Base-by-base conservation (phyloP, 768 basidiomycete genomes). In the Podaxis carcinomalis region DNA sequence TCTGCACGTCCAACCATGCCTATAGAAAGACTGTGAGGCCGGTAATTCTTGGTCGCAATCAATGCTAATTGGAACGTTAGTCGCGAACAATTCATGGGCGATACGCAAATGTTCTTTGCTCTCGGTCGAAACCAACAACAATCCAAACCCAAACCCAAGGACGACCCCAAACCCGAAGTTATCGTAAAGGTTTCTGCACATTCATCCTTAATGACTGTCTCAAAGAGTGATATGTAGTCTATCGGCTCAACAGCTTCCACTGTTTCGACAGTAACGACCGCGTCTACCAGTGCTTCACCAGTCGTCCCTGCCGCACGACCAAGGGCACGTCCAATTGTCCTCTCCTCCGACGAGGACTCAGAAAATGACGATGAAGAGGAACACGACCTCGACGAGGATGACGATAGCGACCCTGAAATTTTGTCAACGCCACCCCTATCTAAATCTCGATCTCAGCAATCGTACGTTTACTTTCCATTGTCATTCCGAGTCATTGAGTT, bases 261-360 rank as follows among this genome's bases (percentile, higher is more conserved):
- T 51, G 27, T 47, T 5, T 32, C 36, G 27, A 10, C 7, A 36
- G 7, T 10, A 75, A 28, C 7, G 1, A 9, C 7, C 32, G 10
- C 68, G 11, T 74, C 73, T n/a, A 62, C 66, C 14, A 71, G 69
- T 37, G 52, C 57, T 28, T 57, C 57, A 1, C n/a, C 28, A 27
- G 36, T 21, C 19, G 35, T 25, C 16, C 49, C 25, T 28, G 9
- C 55, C 40, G 46, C 35, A 36, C 50, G 40, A 19, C 39, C 44
- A 51, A 68, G 65, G 55, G 42, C 52, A 23, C 65, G 62, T 53
- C 66, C 73, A 23, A 64, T 77, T 21, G 62, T 78, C 28, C 70
- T 77, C 40, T 78, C 77, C 27, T 73, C 76, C 35, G 78, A 78
- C 52, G 74, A 75, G 49, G 73, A 73, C 9, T 58, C 62, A 21